Evolutionary conservation across 495 filamentous ascomycete species (phyloP), one percentile per base, ranked within the genome.

Genomic region (Penicillium ucsense): DNA sequence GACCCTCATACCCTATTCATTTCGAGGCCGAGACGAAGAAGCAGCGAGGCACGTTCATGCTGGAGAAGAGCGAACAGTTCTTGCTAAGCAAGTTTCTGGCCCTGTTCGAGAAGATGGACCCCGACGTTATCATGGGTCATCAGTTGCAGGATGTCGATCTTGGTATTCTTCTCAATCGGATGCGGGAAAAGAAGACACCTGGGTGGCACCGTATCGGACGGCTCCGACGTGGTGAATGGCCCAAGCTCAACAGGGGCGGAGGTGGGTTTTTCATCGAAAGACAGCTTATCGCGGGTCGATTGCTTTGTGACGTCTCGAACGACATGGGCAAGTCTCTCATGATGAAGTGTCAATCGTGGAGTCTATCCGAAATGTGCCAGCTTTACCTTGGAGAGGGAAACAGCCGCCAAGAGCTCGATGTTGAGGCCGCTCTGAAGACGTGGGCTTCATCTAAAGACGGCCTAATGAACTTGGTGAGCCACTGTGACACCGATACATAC

Each of bases 271-370:
- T 95, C 63, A 82, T 84, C 3, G 92, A 98, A 59, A 80, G 91
- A 50, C 86, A 94, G 63, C 65, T 97, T 37, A 86, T 94, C 57
- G 79, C 90, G 48, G 92, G 92, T 38, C 82, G 92, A 50, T 72
- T 98, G 43, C 75, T 96, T 42, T 97, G 94, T 62, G 92, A 98
- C 75, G 73, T 96, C 46, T 89, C 83, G 35, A 98, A 98, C 58
- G 92, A 98, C 50, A 86, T 94, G 61, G 92, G 92, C 65, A 96
- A 95, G 77, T 96, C 90, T 28, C 79, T 91, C 41, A 97, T 95
- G 89, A 85, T 79, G 51, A 94, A 94, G 71, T 98, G 92, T 61
- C 89, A 95, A 62, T 92, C 89, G 4, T 98, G 94, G 94, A 95
- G 83, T 67, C 74, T 98, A 63, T 92, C 88, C 0, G 92, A 98